Evolutionary conservation across 768 basidiomycete genomes (phyloP), one percentile per base, ranked within the genome.

Genomic region (Phlebiopsis flavidoalba): DNA sequence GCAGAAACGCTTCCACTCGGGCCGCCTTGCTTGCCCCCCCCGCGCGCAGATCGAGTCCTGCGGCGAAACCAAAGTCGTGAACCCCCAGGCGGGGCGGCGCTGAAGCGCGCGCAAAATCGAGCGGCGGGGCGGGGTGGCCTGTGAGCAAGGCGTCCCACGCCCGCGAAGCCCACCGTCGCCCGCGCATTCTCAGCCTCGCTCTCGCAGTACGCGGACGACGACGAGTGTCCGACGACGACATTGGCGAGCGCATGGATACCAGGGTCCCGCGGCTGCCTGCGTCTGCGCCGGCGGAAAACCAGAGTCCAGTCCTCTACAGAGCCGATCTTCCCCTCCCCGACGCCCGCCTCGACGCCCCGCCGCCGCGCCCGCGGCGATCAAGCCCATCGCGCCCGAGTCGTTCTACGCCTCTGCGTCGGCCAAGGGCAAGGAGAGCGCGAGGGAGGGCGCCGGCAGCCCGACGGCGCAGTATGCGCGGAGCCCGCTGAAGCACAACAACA

Each of bases 21-120:
- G 2, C 89, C 89, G 22, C 70, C n/a, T n/a, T 83, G 46, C 74
- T n/a, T 88, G 33, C 88, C 89, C 14, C 80, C 86, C n/a, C n/a
- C n/a, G n/a, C 0, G 63, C 3, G 36, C 61, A 15, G 62, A 63
- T 17, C 35, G 59, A 56, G 62, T 31, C 57, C 59, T n/a, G 46
- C 69, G 45, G 73, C 71, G 60, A 72, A 71, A 63, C 65, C 61
- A 37, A 70, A 64, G 19, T 58, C 47, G 2, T n/a, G n/a, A 84
- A 87, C 59, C 85, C 84, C 8, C 84, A 85, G 69, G 82, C 85
- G 8, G 71, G 73, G n/a, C n/a, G 40, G 63, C 70, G 21, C 66
- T 86, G 55, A 81, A 82, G 71, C 80, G 73, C 69, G 71, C 80
- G 73, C 69, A 87, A 81, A 70, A 86, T 86, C 40, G 75, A 76